Evolutionary conservation across 1,284 basidiomycete species (phyloP).

Genomic region (Moniliella sp.): DNA sequence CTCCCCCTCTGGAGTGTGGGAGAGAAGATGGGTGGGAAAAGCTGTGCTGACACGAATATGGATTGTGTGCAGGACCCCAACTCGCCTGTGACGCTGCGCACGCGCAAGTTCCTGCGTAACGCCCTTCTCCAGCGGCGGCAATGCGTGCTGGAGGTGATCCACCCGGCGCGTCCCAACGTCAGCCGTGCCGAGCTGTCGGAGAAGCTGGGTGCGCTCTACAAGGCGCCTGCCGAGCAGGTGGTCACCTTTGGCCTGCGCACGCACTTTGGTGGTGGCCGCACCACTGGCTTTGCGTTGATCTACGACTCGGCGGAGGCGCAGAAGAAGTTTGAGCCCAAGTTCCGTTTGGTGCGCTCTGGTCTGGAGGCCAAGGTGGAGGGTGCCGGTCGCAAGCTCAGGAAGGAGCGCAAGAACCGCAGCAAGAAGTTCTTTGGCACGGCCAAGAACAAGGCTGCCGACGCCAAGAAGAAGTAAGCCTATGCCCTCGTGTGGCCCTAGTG

Average conservation of each 20-base stretch:
- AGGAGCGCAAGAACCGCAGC: constrained; percentile 96
- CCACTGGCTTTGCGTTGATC: constrained; percentile 82
- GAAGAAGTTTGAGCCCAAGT: constrained; percentile 78
- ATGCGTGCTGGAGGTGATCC: constrained; percentile 69
- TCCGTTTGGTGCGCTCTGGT: constrained; percentile 79
- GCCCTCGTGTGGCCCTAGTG: no score
- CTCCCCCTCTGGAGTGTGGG: no score
- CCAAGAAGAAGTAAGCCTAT: no score
- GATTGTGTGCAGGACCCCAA: constrained; percentile 54
- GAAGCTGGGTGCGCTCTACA: constrained; percentile 59
- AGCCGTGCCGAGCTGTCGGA: constrained; percentile 77
- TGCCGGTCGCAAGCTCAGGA: constrained; percentile 87
- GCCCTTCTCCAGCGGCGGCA: constrained; percentile 69
- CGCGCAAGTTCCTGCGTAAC: constrained; percentile 99
- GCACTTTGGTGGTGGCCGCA: constrained; percentile 91
- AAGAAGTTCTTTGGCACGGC: constrained; percentile 90
- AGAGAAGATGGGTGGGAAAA: no score
- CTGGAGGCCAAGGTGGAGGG: constrained; percentile 64
- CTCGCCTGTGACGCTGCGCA: constrained; percentile 86
- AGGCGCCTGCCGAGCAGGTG: constrained; percentile 45
- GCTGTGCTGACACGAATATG: no score
- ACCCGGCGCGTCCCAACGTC: constrained; percentile 84
- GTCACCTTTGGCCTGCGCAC: constrained; percentile 49
- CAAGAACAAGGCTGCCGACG: constrained; percentile 75
- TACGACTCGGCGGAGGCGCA: constrained; percentile 89